Evolutionary conservation across 23 red algal genomes (phyloP).

Genomic region (Gracilaria vermiculophylla): DNA sequence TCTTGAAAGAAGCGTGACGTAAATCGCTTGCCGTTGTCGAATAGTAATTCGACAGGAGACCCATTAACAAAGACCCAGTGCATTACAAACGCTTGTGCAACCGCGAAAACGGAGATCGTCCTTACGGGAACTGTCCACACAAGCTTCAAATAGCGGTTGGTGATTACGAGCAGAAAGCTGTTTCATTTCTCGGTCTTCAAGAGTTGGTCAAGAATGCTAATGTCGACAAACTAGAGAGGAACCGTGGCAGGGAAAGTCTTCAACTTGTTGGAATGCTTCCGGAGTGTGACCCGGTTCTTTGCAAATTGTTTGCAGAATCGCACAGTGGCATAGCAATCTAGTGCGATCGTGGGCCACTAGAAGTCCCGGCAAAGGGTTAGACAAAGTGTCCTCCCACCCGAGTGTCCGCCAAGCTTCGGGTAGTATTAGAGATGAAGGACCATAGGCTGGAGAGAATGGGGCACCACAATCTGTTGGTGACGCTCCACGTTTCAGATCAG

Average conservation of each 20-base stretch:
- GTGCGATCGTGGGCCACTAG: not conserved
- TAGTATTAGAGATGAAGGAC: too few relatives aligned
- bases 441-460: too few relatives aligned
- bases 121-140: not conserved
- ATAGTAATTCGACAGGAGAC: too few relatives aligned
- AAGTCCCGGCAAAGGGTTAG: too few relatives aligned
- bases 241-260: not conserved
- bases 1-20: too few relatives aligned
- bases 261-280: not conserved
- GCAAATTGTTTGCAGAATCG: not conserved
- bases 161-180: too few relatives aligned
- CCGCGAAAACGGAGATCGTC: not conserved
- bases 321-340: not conserved
- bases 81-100: not conserved
- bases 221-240: not conserved
- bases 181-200: not conserved
- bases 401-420: too few relatives aligned
- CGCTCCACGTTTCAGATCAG: too few relatives aligned
- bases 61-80: too few relatives aligned
- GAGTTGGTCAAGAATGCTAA: not conserved
- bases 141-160: not conserved
- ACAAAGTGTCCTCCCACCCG: too few relatives aligned
- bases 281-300: not conserved
- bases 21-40: too few relatives aligned
- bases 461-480: too few relatives aligned